Evolutionary conservation across 2,329 filamentous ascomycete species (phyloP).

Genomic region (Scedosporium apiospermum): DNA sequence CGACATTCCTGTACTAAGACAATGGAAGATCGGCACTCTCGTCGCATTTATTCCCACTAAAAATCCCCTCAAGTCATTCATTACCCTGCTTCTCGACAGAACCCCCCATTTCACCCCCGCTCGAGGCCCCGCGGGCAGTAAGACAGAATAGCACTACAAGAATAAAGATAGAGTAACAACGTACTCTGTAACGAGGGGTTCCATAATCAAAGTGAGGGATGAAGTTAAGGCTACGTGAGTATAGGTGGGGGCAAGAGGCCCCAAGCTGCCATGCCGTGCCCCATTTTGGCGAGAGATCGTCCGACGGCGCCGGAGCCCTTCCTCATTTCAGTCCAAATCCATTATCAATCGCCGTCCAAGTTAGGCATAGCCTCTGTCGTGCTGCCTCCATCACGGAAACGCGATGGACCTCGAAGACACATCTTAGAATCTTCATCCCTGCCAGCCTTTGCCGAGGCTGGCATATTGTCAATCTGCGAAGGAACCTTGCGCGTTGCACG

Average conservation of each 20-base stretch:
- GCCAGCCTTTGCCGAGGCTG: background rate
- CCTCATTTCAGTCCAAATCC: background rate
- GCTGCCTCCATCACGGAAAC: background rate
- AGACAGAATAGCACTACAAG: background rate
- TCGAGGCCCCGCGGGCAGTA: background rate
- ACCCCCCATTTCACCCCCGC: background rate
- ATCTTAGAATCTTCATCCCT: background rate
- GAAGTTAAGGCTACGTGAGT: background rate
- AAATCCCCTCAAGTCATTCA: background rate
- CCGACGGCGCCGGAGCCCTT: background rate
- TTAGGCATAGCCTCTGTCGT: background rate
- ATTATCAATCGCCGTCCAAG: constrained; percentile 3
- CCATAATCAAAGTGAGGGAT: background rate
- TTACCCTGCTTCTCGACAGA: background rate
- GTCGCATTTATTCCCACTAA: background rate
- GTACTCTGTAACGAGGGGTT: background rate
- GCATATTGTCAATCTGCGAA: background rate
- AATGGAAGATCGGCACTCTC: background rate
- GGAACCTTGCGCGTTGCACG: background rate
- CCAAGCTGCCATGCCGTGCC: background rate
- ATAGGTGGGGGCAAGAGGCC: background rate
- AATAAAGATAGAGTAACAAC: background rate
- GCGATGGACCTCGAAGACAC: background rate
- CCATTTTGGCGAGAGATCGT: background rate
- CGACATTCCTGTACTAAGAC: background rate